Evolutionary conservation across 352 stramenopile species (phyloP), one percentile per base, ranked within the genome.

Genomic region (Phytophthora multivora): DNA sequence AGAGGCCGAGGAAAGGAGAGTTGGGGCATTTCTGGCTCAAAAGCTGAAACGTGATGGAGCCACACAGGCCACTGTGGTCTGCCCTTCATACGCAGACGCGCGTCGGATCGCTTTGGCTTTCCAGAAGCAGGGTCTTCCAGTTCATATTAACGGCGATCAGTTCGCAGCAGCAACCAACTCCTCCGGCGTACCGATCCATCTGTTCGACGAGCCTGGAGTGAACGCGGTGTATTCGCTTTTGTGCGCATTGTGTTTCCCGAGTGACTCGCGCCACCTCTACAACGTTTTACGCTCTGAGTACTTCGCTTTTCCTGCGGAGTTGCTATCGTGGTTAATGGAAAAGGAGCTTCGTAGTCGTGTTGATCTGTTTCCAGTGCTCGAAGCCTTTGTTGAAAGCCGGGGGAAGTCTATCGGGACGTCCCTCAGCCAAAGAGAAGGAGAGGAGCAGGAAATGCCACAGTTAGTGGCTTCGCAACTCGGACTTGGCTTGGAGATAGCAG

Each of bases 221-320:
- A 88, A 87, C 41, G 54, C 70, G 0, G 63, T 93, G 12, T 89
- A 83, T 38, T 91, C 85, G 33, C 56, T 93, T 25, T 59, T 93
- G 19, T 81, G 86, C 28, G 79, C 80, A 10, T 72, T 93, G 9
- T 81, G 71, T 53, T 86, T 65, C 35, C 82, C 85, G 1, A 90
- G 71, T 35, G 82, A 93, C 47, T 88, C 85, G 9, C 79, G 79
- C 9, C 78, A 91, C 45, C 50, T 93, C 9, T 93, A 93, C 69
- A 91, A 91, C 39, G 71, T 93, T 6, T 62, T 93, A 18, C 80
- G 85, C 3, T 93, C 85, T 11, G 70, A 80, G 9, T 86, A 68
- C 43, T 77, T 91, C 46, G 58, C 46, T 16, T 80, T 93, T n/a
- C 73, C 85, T 13, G 54, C 80, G 2, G 59, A 79, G 19, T 39